These are phyloP conservation scores for Curvularia verruculosa DNA, from an alignment of 2,329 filamentous ascomycete genomes.

Conservation along the genomic window DNA sequence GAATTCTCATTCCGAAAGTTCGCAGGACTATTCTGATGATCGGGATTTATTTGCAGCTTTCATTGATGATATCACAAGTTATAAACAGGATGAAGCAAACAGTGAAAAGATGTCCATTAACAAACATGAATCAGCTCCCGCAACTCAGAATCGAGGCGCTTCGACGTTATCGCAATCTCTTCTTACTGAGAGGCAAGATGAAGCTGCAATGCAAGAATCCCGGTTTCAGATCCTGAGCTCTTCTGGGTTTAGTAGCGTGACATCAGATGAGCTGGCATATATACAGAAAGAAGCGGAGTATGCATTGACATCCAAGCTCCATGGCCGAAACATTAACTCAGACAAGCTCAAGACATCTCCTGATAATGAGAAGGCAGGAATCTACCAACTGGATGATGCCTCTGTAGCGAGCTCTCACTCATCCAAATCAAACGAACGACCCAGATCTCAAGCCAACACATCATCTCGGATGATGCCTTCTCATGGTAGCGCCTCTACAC, in stretches of 20 bases:
- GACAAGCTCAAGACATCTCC: background rate
- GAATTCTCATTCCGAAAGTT: background rate
- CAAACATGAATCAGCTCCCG: conserved; percentile 12
- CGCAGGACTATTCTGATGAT: background rate
- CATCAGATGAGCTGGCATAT: conserved; percentile 19
- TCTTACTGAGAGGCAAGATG: background rate
- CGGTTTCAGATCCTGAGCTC: background rate
- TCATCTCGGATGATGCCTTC: conserved; percentile 38
- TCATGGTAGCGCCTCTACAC: background rate
- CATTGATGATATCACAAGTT: conserved; percentile 5
- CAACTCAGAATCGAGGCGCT: conserved; percentile 13
- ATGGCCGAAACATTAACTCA: background rate
- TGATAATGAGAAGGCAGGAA: background rate
- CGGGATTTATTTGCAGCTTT: conserved; percentile 4
- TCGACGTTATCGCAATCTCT: conserved; percentile 1
- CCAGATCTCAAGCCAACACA: conserved; percentile 42
- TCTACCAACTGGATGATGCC: background rate
- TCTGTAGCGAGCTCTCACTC: conserved; percentile 11
- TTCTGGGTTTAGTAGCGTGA: conserved; percentile 17
- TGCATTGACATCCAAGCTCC: background rate
- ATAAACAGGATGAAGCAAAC: conserved; percentile 7
- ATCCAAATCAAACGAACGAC: conserved; percentile 24
- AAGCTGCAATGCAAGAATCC: background rate
- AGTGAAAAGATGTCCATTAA: conserved; percentile 11
- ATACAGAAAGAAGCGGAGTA: conserved; percentile 7